These are phyloP conservation scores for Saraca asoca DNA, from an alignment of 331 rosid genomes.

Conservation along the genomic window DNA sequence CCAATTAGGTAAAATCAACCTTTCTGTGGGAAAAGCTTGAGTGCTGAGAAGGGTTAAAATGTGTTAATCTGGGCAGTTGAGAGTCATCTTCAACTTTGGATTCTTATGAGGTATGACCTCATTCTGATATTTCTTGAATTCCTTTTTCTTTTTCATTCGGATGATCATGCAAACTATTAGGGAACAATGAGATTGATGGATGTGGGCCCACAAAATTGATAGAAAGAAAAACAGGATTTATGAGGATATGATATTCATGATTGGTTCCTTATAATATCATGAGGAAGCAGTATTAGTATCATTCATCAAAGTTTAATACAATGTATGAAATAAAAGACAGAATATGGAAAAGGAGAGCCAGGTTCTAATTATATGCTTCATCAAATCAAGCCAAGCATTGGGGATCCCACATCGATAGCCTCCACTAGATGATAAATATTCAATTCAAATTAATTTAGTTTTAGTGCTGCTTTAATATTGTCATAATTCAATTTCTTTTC, in stretches of 20 bases:
- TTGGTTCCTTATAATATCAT: constrained; percentile 25
- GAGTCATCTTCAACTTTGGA: constrained; percentile 63
- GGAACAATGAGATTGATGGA: constrained; percentile 39
- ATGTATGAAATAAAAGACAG: not conserved
- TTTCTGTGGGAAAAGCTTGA: constrained; percentile 40
- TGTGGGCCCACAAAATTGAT: constrained; percentile 27
- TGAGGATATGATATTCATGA: constrained; percentile 32
- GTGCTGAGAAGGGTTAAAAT: constrained; percentile 32
- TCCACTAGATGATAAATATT: not conserved
- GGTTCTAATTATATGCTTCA: constrained; percentile 38
- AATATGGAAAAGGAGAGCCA: constrained; percentile 11
- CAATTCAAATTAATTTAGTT: constrained; percentile 5
- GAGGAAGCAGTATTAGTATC: constrained; percentile 7
- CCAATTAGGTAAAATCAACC: constrained; percentile 46
- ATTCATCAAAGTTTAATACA: constrained; percentile 26
- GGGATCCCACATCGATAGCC: constrained; percentile 38
- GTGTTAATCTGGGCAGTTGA: constrained; percentile 54
- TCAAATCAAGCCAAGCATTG: constrained; percentile 38
- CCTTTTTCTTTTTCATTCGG: constrained; percentile 29
- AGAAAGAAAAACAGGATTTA: constrained; percentile 26
- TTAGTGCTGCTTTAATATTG: constrained; percentile 10
- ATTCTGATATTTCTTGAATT: constrained; percentile 34
- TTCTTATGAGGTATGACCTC: constrained; percentile 39
- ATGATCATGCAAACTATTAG: constrained; percentile 31
- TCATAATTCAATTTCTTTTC: not conserved